These are phyloP conservation scores for Debaryomyces nepalensis DNA, from an alignment of 1,139 yeast genomes.

Conservation along the genomic window DNA sequence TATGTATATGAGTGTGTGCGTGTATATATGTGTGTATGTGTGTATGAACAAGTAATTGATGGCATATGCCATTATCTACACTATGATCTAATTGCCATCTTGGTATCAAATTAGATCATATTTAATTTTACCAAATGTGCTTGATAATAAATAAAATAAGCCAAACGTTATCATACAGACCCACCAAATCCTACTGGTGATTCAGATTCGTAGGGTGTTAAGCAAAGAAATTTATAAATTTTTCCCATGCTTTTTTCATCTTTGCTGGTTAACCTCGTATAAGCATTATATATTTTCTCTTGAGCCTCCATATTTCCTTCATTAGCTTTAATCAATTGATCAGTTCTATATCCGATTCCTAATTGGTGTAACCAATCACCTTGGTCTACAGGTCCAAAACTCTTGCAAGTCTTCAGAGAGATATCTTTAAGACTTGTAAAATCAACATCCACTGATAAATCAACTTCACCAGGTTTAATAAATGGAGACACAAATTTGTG, in stretches of 20 bases:
- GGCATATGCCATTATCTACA: no score
- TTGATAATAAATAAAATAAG: slow-evolving; percentile 1
- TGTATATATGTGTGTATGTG: no score
- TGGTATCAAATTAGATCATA: no score
- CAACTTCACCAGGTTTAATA: slow-evolving; percentile 75
- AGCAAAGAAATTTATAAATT: slow-evolving; percentile 71
- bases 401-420: slow-evolving; percentile 25
- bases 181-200: slow-evolving; percentile 44
- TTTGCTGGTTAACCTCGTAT: slow-evolving; percentile 65
- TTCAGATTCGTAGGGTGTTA: slow-evolving; percentile 53
- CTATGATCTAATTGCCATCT: no score
- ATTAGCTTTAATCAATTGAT: slow-evolving; percentile 48
- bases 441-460: slow-evolving; percentile 84
- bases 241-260: slow-evolving; percentile 75
- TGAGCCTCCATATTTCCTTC: slow-evolving; percentile 37
- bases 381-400: slow-evolving; percentile 70
- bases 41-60: no score
- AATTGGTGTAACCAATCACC: slow-evolving; percentile 80
- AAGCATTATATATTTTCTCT: slow-evolving; percentile 58
- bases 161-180: slow-evolving; percentile 5
- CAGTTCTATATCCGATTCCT: slow-evolving; percentile 77
- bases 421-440: slow-evolving; percentile 56
- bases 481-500: slow-evolving; percentile 84
- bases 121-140: no score
- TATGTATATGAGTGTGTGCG: no score